Conservation (phyloP, 345 rosid genomes). For the Lagerstroemia speciosa region DNA sequence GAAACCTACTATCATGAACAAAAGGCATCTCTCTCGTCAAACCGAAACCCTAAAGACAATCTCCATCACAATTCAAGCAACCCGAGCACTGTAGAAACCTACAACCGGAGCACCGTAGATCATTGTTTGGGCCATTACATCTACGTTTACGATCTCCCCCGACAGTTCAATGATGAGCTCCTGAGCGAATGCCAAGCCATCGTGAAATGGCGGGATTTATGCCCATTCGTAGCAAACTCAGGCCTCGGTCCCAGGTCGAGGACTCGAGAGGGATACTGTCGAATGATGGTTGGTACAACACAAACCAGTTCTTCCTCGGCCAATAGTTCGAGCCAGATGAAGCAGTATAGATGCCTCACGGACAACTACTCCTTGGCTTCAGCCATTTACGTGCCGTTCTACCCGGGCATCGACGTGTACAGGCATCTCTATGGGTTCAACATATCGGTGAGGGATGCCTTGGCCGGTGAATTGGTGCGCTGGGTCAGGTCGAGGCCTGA, state of each 20-base stretch:
- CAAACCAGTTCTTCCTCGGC: slow-evolving; percentile 47
- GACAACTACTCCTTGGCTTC: slow-evolving; percentile 44
- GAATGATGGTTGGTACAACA: slow-evolving; percentile 23
- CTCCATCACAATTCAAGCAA: background rate
- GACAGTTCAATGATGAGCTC: slow-evolving; percentile 35
- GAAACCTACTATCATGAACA: background rate
- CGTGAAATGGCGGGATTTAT: slow-evolving; percentile 39
- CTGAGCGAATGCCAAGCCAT: slow-evolving; percentile 28
- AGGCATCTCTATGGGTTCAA: slow-evolving; percentile 38
- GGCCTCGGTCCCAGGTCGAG: slow-evolving; percentile 40
- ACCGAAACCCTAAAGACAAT: background rate
- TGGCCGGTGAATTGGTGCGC: slow-evolving; percentile 16
- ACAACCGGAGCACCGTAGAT: slow-evolving; percentile 1
- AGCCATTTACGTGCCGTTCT: slow-evolving; percentile 39
- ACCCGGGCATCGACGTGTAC: slow-evolving; percentile 44
- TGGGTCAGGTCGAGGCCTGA: slow-evolving; percentile 33
- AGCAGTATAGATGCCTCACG: slow-evolving; percentile 45
- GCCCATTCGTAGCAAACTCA: slow-evolving; percentile 26
- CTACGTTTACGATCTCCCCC: slow-evolving; percentile 37
- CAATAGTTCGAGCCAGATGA: slow-evolving; percentile 47
- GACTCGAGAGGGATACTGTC: slow-evolving; percentile 11
- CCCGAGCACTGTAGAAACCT: background rate
- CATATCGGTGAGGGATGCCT: slow-evolving; percentile 29
- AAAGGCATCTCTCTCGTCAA: background rate
- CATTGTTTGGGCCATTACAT: slow-evolving; percentile 35